Percentiles rank a stretch among this genome's conserved stretches.
Evolutionary conservation across 192 early-diverging fungal genomes (phyloP).

Genomic region (Coemansia sp.): DNA sequence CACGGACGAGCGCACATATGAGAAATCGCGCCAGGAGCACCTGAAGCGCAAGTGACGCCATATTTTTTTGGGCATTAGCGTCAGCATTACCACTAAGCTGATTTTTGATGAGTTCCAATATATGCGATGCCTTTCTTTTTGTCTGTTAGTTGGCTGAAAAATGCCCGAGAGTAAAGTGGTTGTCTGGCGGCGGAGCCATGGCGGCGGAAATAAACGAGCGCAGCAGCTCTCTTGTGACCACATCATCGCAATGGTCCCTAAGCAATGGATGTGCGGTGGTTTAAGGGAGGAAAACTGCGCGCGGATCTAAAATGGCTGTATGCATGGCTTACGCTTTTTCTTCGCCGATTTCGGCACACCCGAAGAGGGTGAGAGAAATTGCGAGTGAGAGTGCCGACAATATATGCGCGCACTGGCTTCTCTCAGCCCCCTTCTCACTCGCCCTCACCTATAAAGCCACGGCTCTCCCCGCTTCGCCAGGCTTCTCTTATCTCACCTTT

Average conservation of each 20-base stretch:
- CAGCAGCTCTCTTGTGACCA: constrained; percentile 5
- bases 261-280: not conserved
- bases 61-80: not conserved
- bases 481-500: not conserved
- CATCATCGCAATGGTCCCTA: not conserved
- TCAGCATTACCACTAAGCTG: constrained; percentile 11
- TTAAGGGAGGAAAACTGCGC: constrained; percentile 6
- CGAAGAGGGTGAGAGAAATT: not conserved
- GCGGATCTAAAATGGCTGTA: not conserved
- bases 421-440: not conserved
- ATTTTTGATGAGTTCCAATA: not conserved
- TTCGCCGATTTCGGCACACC: not conserved
- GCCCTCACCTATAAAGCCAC: constrained; percentile 6
- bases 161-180: not conserved
- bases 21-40: constrained; percentile 18
- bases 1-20: constrained; percentile 45
- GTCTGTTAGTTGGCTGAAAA: not conserved
- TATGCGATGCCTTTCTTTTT: not conserved
- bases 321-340: not conserved
- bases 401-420: not conserved
- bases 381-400: not conserved
- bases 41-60: constrained; percentile 20
- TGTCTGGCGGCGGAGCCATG: not conserved
- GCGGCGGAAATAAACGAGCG: constrained; percentile 7
- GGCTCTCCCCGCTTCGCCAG: not conserved